Conservation (phyloP, 2,329 filamentous ascomycete species). For the Mycocentrospora acerina region DNA sequence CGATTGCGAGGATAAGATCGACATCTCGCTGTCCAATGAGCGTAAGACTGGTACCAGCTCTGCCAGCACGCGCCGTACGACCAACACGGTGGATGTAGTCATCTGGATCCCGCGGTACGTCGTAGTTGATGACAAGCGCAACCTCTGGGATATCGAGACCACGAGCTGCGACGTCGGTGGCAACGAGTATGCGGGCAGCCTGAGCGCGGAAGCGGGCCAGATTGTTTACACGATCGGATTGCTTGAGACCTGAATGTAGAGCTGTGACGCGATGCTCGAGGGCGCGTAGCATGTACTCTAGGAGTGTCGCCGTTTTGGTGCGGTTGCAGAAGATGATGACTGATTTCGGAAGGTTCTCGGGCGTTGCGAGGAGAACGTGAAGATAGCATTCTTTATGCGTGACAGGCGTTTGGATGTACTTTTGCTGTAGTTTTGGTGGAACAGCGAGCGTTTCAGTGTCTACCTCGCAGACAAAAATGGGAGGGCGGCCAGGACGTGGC, state of each 20-base stretch:
- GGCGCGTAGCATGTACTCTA: constrained; percentile 83
- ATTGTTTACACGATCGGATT: constrained; percentile 82
- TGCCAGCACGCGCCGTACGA: constrained; percentile 88
- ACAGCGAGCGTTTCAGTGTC: constrained; percentile 73
- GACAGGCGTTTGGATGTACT: constrained; percentile 83
- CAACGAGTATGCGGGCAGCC: constrained; percentile 85
- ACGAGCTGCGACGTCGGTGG: constrained; percentile 90
- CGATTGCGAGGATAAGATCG: constrained; percentile 85
- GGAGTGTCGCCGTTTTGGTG: constrained; percentile 80
- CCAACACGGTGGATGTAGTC: constrained; percentile 98
- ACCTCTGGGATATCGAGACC: constrained; percentile 96
- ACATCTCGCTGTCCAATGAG: constrained; percentile 94
- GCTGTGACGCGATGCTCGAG: constrained; percentile 89
- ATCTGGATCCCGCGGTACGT: constrained; percentile 92
- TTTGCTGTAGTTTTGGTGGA: constrained; percentile 78
- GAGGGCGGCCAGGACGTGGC: constrained; percentile 70
- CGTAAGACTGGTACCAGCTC: constrained; percentile 78
- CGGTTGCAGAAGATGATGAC: constrained; percentile 95
- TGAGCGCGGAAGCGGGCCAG: constrained; percentile 87
- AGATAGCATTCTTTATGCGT: constrained; percentile 95
- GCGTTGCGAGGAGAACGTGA: constrained; percentile 80
- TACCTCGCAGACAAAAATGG: constrained; percentile 87
- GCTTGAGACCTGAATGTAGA: constrained; percentile 82
- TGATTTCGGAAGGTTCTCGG: constrained; percentile 69
- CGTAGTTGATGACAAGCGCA: constrained; percentile 88